phyloP scores from a whole-genome alignment of 352 stramenopile species.

The Phytophthora aleatoria region DNA sequence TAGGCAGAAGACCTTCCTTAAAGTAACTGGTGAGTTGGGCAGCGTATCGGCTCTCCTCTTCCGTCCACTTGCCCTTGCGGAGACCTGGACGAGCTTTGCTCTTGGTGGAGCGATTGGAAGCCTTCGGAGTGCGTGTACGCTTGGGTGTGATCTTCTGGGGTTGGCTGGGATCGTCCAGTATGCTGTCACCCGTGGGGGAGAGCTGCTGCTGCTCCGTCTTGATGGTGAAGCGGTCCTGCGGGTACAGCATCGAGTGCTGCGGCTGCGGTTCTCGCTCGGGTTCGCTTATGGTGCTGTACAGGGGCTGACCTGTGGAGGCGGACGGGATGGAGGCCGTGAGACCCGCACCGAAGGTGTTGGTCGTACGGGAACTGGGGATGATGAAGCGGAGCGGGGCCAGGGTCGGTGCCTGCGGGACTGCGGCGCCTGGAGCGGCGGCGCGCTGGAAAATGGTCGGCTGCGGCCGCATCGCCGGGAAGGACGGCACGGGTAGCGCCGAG shows the following conservation, averaged over 20 bases:
- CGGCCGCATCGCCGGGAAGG: conserved; percentile 56
- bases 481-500: conserved; percentile 40
- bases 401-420: conserved; percentile 42
- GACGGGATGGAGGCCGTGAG: conserved; percentile 11
- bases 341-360: conserved; percentile 19
- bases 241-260: conserved; percentile 33
- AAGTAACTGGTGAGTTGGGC: conserved; percentile 83
- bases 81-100: conserved; percentile 87
- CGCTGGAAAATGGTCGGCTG: conserved; percentile 38
- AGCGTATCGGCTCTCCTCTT: conserved; percentile 81
- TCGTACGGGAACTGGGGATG: conserved; percentile 62
- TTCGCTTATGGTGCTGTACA: conserved; percentile 24
- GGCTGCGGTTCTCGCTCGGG: conserved; percentile 34
- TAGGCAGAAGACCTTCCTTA: conserved; percentile 80
- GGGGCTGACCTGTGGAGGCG: conserved; percentile 9
- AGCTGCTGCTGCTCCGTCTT: conserved; percentile 32
- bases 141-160: conserved; percentile 60
- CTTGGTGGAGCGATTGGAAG: conserved; percentile 73
- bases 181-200: conserved; percentile 1
- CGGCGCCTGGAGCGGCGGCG: conserved; percentile 5
- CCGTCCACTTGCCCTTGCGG: conserved; percentile 88
- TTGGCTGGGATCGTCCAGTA: conserved; percentile 32
- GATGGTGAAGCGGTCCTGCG: conserved; percentile 25
- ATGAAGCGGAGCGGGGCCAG: conserved; percentile 79
- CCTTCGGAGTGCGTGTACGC: conserved; percentile 58